Evolutionary conservation across 2,329 filamentous ascomycete genomes (phyloP).

Genomic region (Emericellopsis cladophorae): DNA sequence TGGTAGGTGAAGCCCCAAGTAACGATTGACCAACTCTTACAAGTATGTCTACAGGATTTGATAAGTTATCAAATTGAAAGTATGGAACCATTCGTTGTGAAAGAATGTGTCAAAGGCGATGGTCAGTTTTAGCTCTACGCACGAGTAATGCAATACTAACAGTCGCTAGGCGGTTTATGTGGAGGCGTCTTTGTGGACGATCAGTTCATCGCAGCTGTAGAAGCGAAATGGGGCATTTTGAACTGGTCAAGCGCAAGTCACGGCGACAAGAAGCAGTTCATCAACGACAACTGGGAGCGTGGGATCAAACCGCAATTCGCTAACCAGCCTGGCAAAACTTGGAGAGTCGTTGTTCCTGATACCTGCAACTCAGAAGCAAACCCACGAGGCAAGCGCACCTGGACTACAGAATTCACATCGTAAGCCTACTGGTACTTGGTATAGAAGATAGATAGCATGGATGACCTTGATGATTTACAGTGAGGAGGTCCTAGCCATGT

Average conservation of each 20-base stretch:
- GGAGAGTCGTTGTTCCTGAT: conserved; percentile 1
- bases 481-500: background rate
- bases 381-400: background rate
- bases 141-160: background rate
- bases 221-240: no score
- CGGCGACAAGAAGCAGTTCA: conserved; percentile 4
- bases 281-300: conserved; percentile 15
- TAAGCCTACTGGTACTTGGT: no score
- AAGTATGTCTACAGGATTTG: conserved; percentile 16
- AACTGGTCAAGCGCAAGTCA: no score
- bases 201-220: conserved; percentile 11
- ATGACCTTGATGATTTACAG: background rate
- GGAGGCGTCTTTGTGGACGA: conserved; percentile 28
- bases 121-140: conserved; percentile 10
- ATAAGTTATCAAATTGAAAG: conserved; percentile 21
- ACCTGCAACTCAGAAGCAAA: background rate
- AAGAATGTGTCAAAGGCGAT: conserved; percentile 22
- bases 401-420: background rate
- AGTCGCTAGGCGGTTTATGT: conserved; percentile 18
- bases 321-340: background rate
- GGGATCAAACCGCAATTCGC: conserved; percentile 10
- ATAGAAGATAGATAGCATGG: no score
- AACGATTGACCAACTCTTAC: background rate
- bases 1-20: conserved; percentile 8
- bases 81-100: conserved; percentile 12